Evolutionary conservation across 306 rosid genomes (phyloP), one percentile per base, ranked within the genome.

Genomic region (Inga leiocalycina): DNA sequence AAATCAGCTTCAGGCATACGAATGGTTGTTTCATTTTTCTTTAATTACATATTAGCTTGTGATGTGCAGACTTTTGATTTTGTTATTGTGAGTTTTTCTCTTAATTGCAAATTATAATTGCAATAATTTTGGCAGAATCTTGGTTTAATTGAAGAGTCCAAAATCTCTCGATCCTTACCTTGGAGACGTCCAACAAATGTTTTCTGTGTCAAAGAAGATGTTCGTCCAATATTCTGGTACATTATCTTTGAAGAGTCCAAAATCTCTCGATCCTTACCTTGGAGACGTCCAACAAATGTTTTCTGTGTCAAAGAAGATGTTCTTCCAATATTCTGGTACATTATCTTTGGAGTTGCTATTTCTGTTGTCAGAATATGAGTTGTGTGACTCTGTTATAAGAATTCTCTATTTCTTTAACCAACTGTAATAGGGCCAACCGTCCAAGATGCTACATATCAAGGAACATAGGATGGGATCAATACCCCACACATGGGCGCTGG

Each of bases 401-500:
- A 62, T 39, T 77, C 86, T 88, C 62, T 79, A 83, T 81, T 69
- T 56, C 86, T 84, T 44, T 64, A 52, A 43, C 70, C 82, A 78
- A 79, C 86, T 30, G 65, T 87, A 30, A 24, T 81, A 96, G 99
- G 99, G 99, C 99, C 62, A 96, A 94, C 85, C 98, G 98, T 82
- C 99, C 98, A 57, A 94, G 87, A 84, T 94, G 99, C 91, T 96
- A 96, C 89, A 89, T 94, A 87, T 89, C 99, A 78, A 91, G 99
- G 86, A 96, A 98, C 78, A 73, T 86, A 56, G 97, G 99, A 84
- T 96, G 99, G 99, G 99, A 96, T 44, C 97, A 91, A 74, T 96
- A 93, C 75, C 27, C 27, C 27, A 98, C 99, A 80, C 98, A 81
- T 79, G 99, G 99, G 71, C 91, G 99, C 17, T 96, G 99, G 99